These are phyloP conservation scores for Ogataea allantospora DNA, from an alignment of 805 yeast genomes.

Conservation along the genomic window DNA sequence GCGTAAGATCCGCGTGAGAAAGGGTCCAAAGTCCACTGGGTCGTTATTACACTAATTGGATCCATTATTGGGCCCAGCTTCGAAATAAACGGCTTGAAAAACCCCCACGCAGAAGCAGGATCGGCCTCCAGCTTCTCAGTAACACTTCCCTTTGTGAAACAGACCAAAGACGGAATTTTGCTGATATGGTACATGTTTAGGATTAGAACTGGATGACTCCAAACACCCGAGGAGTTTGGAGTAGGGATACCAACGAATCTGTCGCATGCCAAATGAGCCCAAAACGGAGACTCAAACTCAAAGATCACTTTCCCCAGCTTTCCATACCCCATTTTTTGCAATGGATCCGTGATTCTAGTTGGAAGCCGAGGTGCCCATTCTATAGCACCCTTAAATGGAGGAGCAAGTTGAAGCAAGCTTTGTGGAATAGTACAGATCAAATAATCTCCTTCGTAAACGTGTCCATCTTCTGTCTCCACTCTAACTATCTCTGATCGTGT, in stretches of 20 bases:
- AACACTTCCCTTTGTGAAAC: slow-evolving; percentile 69
- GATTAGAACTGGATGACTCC: slow-evolving; percentile 61
- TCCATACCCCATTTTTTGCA: slow-evolving; percentile 56
- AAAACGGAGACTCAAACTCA: slow-evolving; percentile 61
- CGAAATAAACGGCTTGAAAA: slow-evolving; percentile 51
- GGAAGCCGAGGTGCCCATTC: slow-evolving; percentile 59
- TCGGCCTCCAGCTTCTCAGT: slow-evolving; percentile 57
- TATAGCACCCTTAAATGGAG: slow-evolving; percentile 43
- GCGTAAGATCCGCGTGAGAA: slow-evolving; percentile 80
- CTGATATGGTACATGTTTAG: slow-evolving; percentile 55
- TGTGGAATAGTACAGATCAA: slow-evolving; percentile 76
- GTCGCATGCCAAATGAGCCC: slow-evolving; percentile 52
- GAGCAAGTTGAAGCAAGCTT: slow-evolving; percentile 52
- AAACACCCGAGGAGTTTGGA: slow-evolving; percentile 31
- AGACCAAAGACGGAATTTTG: slow-evolving; percentile 53
- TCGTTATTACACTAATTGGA: slow-evolving; percentile 45
- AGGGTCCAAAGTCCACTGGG: slow-evolving; percentile 81
- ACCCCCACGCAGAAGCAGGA: slow-evolving; percentile 55
- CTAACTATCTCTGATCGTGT: slow-evolving; percentile 28
- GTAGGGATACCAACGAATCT: slow-evolving; percentile 45
- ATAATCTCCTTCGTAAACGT: slow-evolving; percentile 45
- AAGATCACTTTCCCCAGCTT: slow-evolving; percentile 71
- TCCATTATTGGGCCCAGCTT: slow-evolving; percentile 19
- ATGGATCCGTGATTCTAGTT: slow-evolving; percentile 37
- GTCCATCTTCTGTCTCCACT: slow-evolving; percentile 37